A percentile compares a stretch with the other conserved stretches of the same genome.
phyloP scores from a whole-genome alignment of 257 asterid genomes.

The Scutellaria baicalensis region DNA sequence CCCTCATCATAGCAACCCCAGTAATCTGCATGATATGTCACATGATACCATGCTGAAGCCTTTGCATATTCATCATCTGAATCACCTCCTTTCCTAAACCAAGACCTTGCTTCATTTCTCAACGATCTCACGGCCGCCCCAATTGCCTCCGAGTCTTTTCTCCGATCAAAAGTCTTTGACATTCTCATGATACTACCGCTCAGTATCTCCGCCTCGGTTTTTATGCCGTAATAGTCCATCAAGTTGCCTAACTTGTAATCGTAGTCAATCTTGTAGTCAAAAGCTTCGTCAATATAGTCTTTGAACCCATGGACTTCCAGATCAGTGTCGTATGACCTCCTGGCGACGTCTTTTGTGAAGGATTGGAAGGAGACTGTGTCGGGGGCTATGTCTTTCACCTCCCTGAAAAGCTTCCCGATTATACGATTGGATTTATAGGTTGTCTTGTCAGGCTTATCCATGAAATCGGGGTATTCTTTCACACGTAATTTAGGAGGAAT shows the following conservation, averaged over 20 bases:
- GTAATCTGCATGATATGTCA: conserved; percentile 52
- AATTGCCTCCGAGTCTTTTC: conserved; percentile 71
- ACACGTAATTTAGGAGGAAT: conserved; percentile 67
- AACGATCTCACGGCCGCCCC: conserved; percentile 58
- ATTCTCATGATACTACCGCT: conserved; percentile 67
- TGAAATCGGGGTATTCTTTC: conserved; percentile 82
- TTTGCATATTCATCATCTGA: conserved; percentile 42
- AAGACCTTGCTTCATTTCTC: conserved; percentile 66
- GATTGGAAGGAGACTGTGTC: conserved; percentile 17
- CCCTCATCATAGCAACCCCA: conserved; percentile 68
- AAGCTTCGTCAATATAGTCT: conserved; percentile 58
- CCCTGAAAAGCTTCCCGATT: conserved; percentile 76
- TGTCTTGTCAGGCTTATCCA: conserved; percentile 74
- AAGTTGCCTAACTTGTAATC: conserved; percentile 78
- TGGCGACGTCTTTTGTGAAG: conserved; percentile 59
- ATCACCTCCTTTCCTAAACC: conserved; percentile 60
- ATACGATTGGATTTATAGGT: conserved; percentile 43
- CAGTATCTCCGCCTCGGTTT: conserved; percentile 79
- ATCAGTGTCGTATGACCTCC: conserved; percentile 46
- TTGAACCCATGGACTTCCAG: conserved; percentile 64
- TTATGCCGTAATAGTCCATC: conserved; percentile 81
- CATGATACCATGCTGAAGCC: conserved; percentile 94
- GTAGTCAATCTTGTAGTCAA: conserved; percentile 49
- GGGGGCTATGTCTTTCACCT: conserved; percentile 53
- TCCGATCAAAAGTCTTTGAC: conserved; percentile 64